phyloP scores from a whole-genome alignment of 2,329 filamentous ascomycete species.

The Triangularia setosa region DNA sequence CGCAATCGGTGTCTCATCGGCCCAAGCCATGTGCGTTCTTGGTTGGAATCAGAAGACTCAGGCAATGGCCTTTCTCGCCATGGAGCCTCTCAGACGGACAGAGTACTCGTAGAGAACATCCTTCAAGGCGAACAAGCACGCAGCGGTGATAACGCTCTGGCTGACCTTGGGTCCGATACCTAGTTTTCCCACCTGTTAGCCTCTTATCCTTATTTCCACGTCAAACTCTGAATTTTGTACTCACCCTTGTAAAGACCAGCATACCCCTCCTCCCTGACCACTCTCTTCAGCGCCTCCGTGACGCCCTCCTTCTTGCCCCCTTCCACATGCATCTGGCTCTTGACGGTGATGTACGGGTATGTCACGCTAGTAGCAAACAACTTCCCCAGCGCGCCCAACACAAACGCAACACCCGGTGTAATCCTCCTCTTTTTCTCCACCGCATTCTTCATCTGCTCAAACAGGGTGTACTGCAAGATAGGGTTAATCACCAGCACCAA shows the following conservation, averaged over 20 bases:
- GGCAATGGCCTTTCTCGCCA: slow-evolving; percentile 38
- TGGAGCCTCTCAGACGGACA: slow-evolving; percentile 55
- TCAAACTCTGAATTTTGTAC: too few relatives aligned
- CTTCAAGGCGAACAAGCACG: slow-evolving; percentile 97
- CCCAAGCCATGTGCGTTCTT: not conserved
- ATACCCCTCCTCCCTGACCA: slow-evolving; percentile 88
- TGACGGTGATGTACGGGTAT: slow-evolving; percentile 98
- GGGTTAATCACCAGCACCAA: slow-evolving; percentile 95
- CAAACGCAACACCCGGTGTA: slow-evolving; percentile 82
- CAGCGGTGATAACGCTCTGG: slow-evolving; percentile 93
- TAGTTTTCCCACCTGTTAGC: slow-evolving; percentile 34
- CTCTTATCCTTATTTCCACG: not conserved
- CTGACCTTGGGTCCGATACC: slow-evolving; percentile 95
- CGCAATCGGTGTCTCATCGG: not conserved
- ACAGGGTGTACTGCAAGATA: slow-evolving; percentile 97
- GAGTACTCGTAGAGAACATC: slow-evolving; percentile 88
- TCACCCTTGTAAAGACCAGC: slow-evolving; percentile 86
- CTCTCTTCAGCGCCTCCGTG: slow-evolving; percentile 69
- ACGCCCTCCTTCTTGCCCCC: slow-evolving; percentile 73
- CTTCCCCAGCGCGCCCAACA: slow-evolving; percentile 90
- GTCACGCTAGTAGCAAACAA: slow-evolving; percentile 89
- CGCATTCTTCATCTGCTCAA: slow-evolving; percentile 93
- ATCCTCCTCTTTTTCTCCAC: slow-evolving; percentile 72
- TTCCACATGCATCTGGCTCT: slow-evolving; percentile 93
- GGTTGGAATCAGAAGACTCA: slow-evolving; percentile 20